Base-by-base conservation (phyloP, 140 eudicot genomes). In the Stevia rebaudiana region DNA sequence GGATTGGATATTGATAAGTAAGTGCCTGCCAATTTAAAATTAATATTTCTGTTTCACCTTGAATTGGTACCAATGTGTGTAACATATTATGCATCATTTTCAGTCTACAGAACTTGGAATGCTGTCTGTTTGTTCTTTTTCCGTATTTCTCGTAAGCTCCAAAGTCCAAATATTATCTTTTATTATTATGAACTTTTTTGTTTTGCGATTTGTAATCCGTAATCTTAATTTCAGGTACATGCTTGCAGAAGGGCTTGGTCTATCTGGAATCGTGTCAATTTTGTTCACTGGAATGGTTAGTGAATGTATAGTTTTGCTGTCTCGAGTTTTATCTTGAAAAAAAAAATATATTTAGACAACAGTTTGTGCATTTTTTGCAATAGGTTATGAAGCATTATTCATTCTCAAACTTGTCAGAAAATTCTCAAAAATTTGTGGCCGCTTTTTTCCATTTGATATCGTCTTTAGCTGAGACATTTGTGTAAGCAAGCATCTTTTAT, bases 331-430 rank as follows among this genome's bases (percentile, higher is more conserved):
- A 35, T 67, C 47, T 37, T 11, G 24, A 5, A 12, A 16, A 41
- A 31, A 11, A 28, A 10, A 55, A 42, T 48, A 60, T 64, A 48
- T 22, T 59, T 22, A 43, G 48, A 37, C 63, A 65, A 41, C 17
- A 66, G 8, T 43, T 12, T 13, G 5, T 54, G 73, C 13, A 7
- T 12, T 48, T 56, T 62, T 36, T 65, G 10, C 52, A 37, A 23
- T 82, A 92, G 98, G 98, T 92, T 71, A 92, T 92, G 98, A 92
- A 92, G 84, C 98, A 81, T 74, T 92, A 92, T 73, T 55, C 94
- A 28, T 92, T 65, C 80, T 81, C 96, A 35, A 92, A 92, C 75
- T 78, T 92, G 80, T 85, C 98, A 31, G 94, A 83, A 58, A 92
- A 78, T 67, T 92, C 98, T 47, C 99, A 92, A 71, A 75, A 81